Percentiles rank a stretch among this genome's conserved stretches.
Conservation (phyloP, 352 stramenopile species). For the Blastocystis sp. region DNA sequence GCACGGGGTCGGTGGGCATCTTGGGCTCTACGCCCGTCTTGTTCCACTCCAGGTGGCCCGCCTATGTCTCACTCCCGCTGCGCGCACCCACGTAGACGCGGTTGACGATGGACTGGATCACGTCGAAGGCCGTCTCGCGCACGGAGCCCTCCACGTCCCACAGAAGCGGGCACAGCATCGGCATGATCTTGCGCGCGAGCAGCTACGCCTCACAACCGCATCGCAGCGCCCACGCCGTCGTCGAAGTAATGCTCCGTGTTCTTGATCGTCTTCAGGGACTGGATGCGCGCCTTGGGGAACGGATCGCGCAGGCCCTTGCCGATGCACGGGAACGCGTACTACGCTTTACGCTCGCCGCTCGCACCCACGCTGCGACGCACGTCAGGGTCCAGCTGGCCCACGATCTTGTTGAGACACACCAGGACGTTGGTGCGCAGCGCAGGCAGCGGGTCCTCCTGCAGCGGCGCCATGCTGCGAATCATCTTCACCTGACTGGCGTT, state of each 20-base stretch:
- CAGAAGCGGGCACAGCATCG: constrained; percentile 59
- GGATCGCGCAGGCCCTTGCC: constrained; percentile 43
- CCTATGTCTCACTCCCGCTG: neutral
- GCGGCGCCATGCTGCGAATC: constrained; percentile 1
- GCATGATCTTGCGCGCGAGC: constrained; percentile 45
- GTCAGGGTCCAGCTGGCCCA: constrained; percentile 4
- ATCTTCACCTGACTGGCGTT: constrained; percentile 45
- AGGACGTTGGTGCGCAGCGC: constrained; percentile 63
- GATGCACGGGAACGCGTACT: constrained; percentile 63
- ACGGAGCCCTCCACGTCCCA: constrained; percentile 55
- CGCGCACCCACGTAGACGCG: constrained; percentile 16
- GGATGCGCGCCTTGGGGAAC: constrained; percentile 62
- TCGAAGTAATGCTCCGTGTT: constrained; percentile 66
- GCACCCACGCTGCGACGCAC: constrained; percentile 20
- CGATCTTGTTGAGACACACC: constrained; percentile 60
- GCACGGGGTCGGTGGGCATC: neutral
- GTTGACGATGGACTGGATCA: constrained; percentile 59
- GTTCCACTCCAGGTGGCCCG: constrained; percentile 55
- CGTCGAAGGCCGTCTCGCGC: constrained; percentile 42
- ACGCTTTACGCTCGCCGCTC: neutral
- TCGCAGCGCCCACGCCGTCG: constrained; percentile 15
- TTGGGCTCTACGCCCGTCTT: constrained; percentile 51
- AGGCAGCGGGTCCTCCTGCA: constrained; percentile 65
- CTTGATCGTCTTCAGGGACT: constrained; percentile 68
- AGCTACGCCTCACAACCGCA: constrained; percentile 13